Conservation (phyloP, 208 protist species). For the Acanthamoeba healyi region DNA sequence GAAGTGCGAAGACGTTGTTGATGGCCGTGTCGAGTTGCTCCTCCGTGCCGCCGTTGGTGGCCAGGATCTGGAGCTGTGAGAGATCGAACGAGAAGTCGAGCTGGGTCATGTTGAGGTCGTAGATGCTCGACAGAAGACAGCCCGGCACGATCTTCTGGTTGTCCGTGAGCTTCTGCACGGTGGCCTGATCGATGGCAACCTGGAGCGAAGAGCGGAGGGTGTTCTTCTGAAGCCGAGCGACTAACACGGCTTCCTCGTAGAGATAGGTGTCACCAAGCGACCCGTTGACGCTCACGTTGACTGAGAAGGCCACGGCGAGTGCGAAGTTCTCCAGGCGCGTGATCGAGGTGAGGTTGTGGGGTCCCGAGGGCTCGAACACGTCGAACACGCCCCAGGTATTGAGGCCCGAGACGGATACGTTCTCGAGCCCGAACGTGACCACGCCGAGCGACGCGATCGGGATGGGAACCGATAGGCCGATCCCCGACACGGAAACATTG, state of each 20-base stretch:
- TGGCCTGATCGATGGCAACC: neutral
- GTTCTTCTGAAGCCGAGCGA: conserved; percentile 3
- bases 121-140: conserved; percentile 31
- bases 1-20: conserved; percentile 63
- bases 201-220: neutral
- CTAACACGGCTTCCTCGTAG: conserved; percentile 58
- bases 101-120: conserved; percentile 55
- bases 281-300: conserved; percentile 67
- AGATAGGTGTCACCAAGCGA: conserved; percentile 12
- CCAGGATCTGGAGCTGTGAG: neutral
- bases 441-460: neutral
- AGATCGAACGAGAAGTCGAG: conserved; percentile 60
- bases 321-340: neutral
- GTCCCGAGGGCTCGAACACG: conserved; percentile 22
- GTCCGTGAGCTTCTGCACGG: neutral
- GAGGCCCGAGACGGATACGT: conserved; percentile 60
- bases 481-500: neutral
- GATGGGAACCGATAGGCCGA: conserved; percentile 35
- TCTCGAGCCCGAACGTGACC: neutral
- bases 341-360: conserved; percentile 42
- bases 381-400: conserved; percentile 69
- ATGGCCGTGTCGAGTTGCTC: conserved; percentile 67
- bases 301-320: conserved; percentile 28
- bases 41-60: conserved; percentile 43
- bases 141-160: conserved; percentile 9